Evolutionary conservation across 352 stramenopile genomes (phyloP).

Genomic region (Peronospora farinosa): DNA sequence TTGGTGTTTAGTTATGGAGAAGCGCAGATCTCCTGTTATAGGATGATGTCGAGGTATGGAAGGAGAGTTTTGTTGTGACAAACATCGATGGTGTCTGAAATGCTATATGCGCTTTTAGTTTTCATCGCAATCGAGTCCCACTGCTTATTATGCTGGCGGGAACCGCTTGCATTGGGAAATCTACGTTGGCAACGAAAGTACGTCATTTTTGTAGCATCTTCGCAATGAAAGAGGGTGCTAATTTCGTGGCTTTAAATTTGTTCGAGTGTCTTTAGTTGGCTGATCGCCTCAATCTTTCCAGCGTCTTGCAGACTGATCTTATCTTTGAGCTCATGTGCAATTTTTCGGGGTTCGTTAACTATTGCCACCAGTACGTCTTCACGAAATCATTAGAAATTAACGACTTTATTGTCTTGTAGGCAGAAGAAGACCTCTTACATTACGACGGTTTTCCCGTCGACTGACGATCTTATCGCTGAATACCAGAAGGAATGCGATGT

Average conservation of each 20-base stretch:
- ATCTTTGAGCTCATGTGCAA: slow-evolving; percentile 90
- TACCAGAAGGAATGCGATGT: slow-evolving; percentile 78
- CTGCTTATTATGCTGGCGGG: slow-evolving; percentile 81
- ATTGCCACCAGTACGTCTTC: neutral
- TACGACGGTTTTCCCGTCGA: slow-evolving; percentile 51
- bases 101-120: slow-evolving; percentile 28
- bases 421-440: slow-evolving; percentile 67
- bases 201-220: neutral
- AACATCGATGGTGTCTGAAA: neutral
- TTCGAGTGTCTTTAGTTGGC: slow-evolving; percentile 47
- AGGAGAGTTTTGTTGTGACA: neutral
- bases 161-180: slow-evolving; percentile 81
- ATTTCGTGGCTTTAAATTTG: slow-evolving; percentile 4
- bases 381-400: neutral
- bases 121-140: slow-evolving; percentile 78
- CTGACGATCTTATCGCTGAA: slow-evolving; percentile 49
- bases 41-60: slow-evolving; percentile 76
- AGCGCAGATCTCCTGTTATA: slow-evolving; percentile 74
- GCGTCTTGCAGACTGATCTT: slow-evolving; percentile 79
- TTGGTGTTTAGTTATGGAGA: slow-evolving; percentile 85
- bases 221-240: neutral
- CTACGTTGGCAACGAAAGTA: slow-evolving; percentile 83
- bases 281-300: slow-evolving; percentile 82
- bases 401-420: slow-evolving; percentile 12
- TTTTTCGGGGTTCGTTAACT: slow-evolving; percentile 62